A percentile compares a stretch with the other conserved stretches of the same genome.
Conservation (phyloP, 495 filamentous ascomycete genomes). For the Paragyromitra xinjiangensis region DNA sequence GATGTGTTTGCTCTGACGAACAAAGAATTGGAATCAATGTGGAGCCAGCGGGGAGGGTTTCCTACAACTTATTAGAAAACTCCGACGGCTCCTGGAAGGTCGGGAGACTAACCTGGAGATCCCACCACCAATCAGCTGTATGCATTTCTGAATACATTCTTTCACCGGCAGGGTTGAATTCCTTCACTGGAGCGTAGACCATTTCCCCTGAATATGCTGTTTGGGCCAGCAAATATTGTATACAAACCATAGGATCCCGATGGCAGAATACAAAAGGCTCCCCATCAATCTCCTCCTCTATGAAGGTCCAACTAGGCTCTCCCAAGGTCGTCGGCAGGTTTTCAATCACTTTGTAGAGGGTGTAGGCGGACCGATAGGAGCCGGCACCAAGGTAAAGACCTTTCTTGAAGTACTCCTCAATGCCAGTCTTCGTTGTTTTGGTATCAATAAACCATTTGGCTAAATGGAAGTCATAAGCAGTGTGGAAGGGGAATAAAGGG, state of each 20-base stretch:
- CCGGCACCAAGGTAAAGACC: background rate
- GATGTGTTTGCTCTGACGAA: conserved; percentile 34
- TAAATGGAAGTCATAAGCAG: background rate
- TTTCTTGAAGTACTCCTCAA: conserved; percentile 18
- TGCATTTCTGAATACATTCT: conserved; percentile 3
- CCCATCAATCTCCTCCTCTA: background rate
- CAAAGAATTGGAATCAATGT: background rate
- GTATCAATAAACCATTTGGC: conserved; percentile 22
- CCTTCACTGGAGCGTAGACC: background rate
- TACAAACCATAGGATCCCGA: background rate
- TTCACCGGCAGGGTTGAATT: background rate
- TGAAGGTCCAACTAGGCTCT: background rate
- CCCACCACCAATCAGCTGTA: conserved; percentile 3
- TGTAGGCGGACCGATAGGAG: conserved; percentile 10
- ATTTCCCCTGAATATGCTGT: background rate
- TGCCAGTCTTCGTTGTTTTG: background rate
- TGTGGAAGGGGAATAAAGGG: background rate
- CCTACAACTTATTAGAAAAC: background rate
- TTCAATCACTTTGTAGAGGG: background rate
- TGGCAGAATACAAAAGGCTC: background rate
- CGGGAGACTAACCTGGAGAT: background rate
- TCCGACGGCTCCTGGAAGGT: background rate
- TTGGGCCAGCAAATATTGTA: conserved; percentile 10
- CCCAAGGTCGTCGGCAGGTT: background rate
- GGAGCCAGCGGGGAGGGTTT: background rate